These are phyloP conservation scores for Hemileccinum impolitum DNA, from an alignment of 768 basidiomycete species.

Conservation along the genomic window DNA sequence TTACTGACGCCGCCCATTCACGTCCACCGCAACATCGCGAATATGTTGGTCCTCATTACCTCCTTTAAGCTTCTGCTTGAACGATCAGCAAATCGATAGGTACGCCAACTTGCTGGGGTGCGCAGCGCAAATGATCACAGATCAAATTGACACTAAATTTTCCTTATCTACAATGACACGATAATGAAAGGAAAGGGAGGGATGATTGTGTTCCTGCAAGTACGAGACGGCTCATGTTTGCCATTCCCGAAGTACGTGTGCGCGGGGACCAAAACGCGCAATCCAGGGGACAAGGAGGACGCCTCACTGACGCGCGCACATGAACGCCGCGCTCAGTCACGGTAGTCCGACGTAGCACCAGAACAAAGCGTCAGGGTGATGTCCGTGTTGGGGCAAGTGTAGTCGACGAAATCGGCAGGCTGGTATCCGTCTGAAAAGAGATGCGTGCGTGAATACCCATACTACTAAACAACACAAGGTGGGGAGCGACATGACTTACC, in stretches of 20 bases:
- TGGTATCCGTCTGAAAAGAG: slow-evolving; percentile 18
- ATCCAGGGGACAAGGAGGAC: neutral
- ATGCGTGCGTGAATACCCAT: neutral
- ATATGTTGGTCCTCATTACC: no score
- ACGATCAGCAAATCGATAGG: no score
- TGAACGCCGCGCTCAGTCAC: neutral
- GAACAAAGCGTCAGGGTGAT: slow-evolving; percentile 32
- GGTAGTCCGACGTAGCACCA: slow-evolving; percentile 17
- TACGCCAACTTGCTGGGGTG: no score
- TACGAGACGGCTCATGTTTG: neutral
- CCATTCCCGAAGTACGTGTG: neutral
- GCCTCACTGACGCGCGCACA: neutral
- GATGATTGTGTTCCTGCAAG: no score
- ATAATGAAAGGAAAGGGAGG: neutral
- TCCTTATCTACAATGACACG: no score
- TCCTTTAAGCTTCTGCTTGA: no score
- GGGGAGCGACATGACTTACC: slow-evolving; percentile 9
- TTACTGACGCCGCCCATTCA: no score
- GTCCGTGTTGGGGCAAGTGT: slow-evolving; percentile 25
- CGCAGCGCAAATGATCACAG: neutral
- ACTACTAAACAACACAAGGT: neutral
- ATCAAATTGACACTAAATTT: no score
- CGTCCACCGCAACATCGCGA: no score
- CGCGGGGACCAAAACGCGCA: neutral
- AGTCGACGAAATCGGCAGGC: slow-evolving; percentile 30